These are phyloP conservation scores for Rhododendron griersonianum DNA, from an alignment of 148 eudicot species.

Conservation along the genomic window DNA sequence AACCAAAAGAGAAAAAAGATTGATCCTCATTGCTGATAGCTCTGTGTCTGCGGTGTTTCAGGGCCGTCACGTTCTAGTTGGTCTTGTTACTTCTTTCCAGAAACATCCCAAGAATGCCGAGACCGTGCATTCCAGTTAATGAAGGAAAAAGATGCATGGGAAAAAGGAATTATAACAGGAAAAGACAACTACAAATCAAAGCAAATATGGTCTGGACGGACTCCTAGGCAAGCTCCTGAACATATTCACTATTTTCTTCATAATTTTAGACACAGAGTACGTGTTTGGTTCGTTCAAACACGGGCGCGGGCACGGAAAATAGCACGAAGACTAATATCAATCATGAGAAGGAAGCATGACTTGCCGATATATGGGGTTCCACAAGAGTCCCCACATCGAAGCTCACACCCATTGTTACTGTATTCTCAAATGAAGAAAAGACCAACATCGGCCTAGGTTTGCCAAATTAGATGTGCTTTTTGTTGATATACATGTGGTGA, in stretches of 20 bases:
- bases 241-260: background rate
- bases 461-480: background rate
- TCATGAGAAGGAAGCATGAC: background rate
- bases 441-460: background rate
- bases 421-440: background rate
- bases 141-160: slow-evolving; percentile 66
- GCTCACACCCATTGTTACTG: background rate
- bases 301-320: background rate
- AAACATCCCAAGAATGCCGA: slow-evolving; percentile 76
- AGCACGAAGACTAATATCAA: background rate
- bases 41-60: slow-evolving; percentile 14
- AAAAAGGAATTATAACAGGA: slow-evolving; percentile 52
- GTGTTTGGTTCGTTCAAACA: background rate
- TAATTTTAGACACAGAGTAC: background rate
- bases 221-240: slow-evolving; percentile 56
- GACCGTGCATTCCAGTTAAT: slow-evolving; percentile 66
- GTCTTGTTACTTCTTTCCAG: slow-evolving; percentile 95
- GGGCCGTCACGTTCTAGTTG: slow-evolving; percentile 76
- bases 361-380: background rate
- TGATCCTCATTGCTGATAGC: background rate
- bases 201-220: slow-evolving; percentile 63
- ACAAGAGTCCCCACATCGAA: background rate
- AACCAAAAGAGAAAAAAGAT: background rate
- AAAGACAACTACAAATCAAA: slow-evolving; percentile 66
- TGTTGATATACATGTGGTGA: background rate